These are phyloP conservation scores for Coemansia erecta DNA, from an alignment of 192 early-diverging fungal genomes.

Conservation along the genomic window DNA sequence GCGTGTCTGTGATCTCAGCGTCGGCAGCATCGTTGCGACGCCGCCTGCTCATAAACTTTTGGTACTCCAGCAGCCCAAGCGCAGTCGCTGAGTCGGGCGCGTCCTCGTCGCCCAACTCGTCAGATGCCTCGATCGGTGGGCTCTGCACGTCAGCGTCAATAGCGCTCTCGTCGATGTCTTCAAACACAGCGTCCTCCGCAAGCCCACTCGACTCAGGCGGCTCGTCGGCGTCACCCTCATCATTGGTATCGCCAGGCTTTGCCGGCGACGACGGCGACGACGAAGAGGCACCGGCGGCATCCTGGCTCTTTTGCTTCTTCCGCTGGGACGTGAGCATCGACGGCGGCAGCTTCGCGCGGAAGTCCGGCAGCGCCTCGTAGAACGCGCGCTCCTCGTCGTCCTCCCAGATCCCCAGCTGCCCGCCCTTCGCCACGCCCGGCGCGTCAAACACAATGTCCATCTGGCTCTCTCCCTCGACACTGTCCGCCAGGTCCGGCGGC, in stretches of 20 bases:
- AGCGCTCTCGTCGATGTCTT: conserved; percentile 25
- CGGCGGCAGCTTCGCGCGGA: conserved; percentile 77
- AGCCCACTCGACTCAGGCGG: neutral
- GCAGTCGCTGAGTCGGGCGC: conserved; percentile 14
- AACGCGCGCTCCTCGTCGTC: conserved; percentile 90
- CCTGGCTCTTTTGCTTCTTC: conserved; percentile 9
- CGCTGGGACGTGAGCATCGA: conserved; percentile 64
- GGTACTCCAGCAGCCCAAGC: conserved; percentile 41
- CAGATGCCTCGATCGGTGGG: neutral
- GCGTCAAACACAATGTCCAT: conserved; percentile 46
- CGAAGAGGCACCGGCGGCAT: neutral
- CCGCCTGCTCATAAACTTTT: conserved; percentile 38
- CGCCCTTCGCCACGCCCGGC: conserved; percentile 10
- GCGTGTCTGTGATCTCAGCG: conserved; percentile 15
- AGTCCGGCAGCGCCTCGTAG: conserved; percentile 83
- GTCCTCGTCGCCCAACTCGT: conserved; percentile 30
- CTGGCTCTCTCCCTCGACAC: conserved; percentile 54
- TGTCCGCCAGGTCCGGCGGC: conserved; percentile 77
- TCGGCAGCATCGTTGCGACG: neutral
- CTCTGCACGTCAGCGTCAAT: conserved; percentile 16
- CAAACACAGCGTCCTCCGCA: conserved; percentile 2
- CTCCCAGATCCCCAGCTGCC: conserved; percentile 67
- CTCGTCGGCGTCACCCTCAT: neutral
- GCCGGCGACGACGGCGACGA: neutral
- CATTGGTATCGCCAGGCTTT: neutral